Evolutionary conservation across 1,139 yeast species (phyloP), one percentile per base, ranked within the genome.

Genomic region (Candida neerlandica): DNA sequence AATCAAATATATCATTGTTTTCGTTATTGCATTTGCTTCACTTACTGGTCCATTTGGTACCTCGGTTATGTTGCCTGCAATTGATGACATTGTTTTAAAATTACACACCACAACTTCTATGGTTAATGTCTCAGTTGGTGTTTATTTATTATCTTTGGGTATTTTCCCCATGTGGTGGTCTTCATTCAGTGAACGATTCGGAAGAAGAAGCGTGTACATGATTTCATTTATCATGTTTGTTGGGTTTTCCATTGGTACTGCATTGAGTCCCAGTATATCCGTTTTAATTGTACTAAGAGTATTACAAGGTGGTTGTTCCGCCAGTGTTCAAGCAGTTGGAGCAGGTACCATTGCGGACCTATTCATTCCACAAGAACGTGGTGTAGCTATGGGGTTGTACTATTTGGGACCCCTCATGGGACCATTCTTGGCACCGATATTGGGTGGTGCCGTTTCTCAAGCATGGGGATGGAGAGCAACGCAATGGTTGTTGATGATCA

Each of bases 31-130:
- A 0, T 71, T 81, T 52, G 91, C 94, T 4, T 89, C 92, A 1
- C 72, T 86, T 63, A 78, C 88, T 46, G 96, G 96, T 0, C 96
- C 97, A 9, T 86, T 90, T 92, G 96, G 96, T n/a, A 86, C 96
- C 1, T 85, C 94, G 1, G 87, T 90, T 51, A 75, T 89, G 64
- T 77, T 88, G 47, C 96, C 97, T 0, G 95, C 95, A 0, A 80
- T 89, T 42, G 80, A 80, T 44, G 81, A 84, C 51, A 78, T 89
- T 39, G 78, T 79, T 4, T 51, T 53, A 0, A 82, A 81, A 26
- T 71, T 89, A 32, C 45, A 85, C 45, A 85, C 96, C 0, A 61
- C 80, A 4, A 77, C 76, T 1, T 70, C 84, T 23, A 73, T 81
- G 55, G 91, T 89, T 32, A 89, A 89, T 60, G 76, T 89, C 14